phyloP scores from a whole-genome alignment of 352 stramenopile genomes.

The Poterioochromonas sp. region DNA sequence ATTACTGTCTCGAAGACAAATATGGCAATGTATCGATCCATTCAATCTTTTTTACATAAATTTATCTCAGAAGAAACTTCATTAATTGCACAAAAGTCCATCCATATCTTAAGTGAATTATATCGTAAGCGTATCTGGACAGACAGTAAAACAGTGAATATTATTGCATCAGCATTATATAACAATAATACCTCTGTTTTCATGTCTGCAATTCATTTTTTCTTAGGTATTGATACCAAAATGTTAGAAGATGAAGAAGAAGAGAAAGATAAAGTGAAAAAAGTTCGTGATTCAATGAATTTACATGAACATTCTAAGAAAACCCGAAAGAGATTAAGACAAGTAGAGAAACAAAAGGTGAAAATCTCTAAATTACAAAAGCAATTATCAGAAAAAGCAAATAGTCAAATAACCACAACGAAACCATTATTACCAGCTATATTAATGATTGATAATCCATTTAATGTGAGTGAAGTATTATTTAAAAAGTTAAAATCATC shows the following conservation, averaged over 20 bases:
- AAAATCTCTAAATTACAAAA: conserved; percentile 5
- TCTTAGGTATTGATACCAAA: conserved; percentile 25
- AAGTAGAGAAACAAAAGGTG: conserved; percentile 1
- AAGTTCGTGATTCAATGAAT: not conserved
- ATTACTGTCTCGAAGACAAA: not conserved
- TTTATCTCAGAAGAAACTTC: not conserved
- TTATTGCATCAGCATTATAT: conserved; percentile 20
- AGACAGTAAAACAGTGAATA: conserved; percentile 17
- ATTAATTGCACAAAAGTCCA: not conserved
- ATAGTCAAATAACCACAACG: not conserved
- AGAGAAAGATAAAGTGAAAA: conserved; percentile 6
- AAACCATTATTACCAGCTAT: conserved; percentile 24
- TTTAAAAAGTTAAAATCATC: not conserved
- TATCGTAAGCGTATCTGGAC: conserved; percentile 24
- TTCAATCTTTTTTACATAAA: conserved; percentile 9
- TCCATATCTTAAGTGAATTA: conserved; percentile 3
- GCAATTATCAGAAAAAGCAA: not conserved
- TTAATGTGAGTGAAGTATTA: conserved; percentile 2
- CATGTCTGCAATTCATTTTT: conserved; percentile 21
- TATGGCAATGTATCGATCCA: not conserved
- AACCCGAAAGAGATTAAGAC: not conserved
- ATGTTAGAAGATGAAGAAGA: conserved; percentile 25
- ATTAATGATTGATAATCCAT: conserved; percentile 20
- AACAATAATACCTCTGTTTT: not conserved
- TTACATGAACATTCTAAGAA: conserved; percentile 23